Percentiles rank a stretch among this genome's conserved stretches.
phyloP scores from a whole-genome alignment of 306 rosid species.

The Medicago truncatula region MtrunA17r5.0-ANR NC_053044.1:30179001-30179500 shows the following conservation, averaged over 20 bases:
- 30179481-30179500: neutral
- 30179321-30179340: conserved; percentile 16
- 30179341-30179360: neutral
- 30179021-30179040: conserved; percentile 87
- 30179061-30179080: conserved; percentile 99
- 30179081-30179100: conserved; percentile 72
- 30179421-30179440: neutral
- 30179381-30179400: conserved; percentile 5
- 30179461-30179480: neutral
- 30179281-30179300: conserved; percentile 1
- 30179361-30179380: conserved; percentile 26
- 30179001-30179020: conserved; percentile 67
- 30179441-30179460: neutral
- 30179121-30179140: conserved; percentile 22
- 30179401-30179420: conserved; percentile 22
- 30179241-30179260: no score
- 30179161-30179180: conserved; percentile 5
- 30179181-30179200: neutral
- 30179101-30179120: conserved; percentile 49
- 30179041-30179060: conserved; percentile 97
- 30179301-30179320: conserved; percentile 20
- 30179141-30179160: conserved; percentile 1
- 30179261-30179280: no score
- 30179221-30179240: neutral
- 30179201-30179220: neutral